These are phyloP conservation scores for Tricholomella constricta DNA, from an alignment of 768 basidiomycete genomes.

Conservation along the genomic window DNA sequence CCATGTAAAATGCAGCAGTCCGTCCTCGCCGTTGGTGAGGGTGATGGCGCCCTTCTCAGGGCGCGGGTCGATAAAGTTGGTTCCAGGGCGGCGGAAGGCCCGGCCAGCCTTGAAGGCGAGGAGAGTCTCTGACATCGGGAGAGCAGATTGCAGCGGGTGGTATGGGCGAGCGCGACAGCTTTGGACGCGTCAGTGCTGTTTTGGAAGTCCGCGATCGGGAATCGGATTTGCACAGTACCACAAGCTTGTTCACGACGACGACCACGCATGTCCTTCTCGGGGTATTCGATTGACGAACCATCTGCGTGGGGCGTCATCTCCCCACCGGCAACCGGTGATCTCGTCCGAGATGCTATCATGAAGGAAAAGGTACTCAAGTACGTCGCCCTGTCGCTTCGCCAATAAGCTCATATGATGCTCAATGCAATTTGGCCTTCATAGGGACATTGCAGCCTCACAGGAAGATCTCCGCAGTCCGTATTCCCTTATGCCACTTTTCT, in stretches of 20 bases:
- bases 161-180: conserved; percentile 9
- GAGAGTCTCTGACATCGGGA: conserved; percentile 35
- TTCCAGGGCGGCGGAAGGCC: conserved; percentile 65
- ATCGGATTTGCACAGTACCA: conserved; percentile 11
- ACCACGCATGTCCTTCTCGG: conserved; percentile 47
- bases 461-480: conserved; percentile 73
- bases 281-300: conserved; percentile 42
- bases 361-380: conserved; percentile 83
- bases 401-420: not conserved
- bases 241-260: conserved; percentile 3
- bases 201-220: conserved; percentile 32
- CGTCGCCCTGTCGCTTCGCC: conserved; percentile 25
- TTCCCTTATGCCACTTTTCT: not conserved
- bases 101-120: conserved; percentile 73
- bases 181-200: conserved; percentile 47
- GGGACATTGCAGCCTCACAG: conserved; percentile 76
- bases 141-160: not conserved
- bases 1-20: conserved; percentile 79
- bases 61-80: conserved; percentile 67
- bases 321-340: conserved; percentile 50
- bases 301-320: conserved; percentile 52
- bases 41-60: conserved; percentile 75
- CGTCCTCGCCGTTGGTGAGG: conserved; percentile 71
- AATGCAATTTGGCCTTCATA: conserved; percentile 29
- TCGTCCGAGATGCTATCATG: conserved; percentile 72